Base-by-base conservation (phyloP, 352 stramenopile genomes). In the Pythium biforme region DNA sequence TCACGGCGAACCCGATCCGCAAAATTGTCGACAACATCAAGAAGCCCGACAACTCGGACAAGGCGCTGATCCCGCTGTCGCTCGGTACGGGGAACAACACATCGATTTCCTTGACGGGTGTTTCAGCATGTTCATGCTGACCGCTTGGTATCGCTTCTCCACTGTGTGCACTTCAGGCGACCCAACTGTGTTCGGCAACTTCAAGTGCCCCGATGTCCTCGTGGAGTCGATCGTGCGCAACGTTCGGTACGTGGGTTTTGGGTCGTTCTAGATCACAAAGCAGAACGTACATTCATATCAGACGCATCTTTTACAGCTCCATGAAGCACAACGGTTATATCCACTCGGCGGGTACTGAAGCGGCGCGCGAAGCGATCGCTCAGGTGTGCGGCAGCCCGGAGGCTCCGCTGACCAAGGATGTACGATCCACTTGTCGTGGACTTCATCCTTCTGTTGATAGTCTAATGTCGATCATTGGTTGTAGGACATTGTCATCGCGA, bases 1-100 rank as follows among this genome's bases (percentile, higher is more conserved):
- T 80, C 25, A 88, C 73, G 53, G 60, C 77, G 23, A 99, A 99
- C 77, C 94, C 93, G 11, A 98, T 99, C 64, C 85, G 94, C 37
- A 92, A 95, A 47, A 97, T 98, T 64, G 90, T 99, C 19, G 94
- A 98, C 80, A 92, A 89, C 64, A 96, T 99, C 74, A 91, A 98
- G 74, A 94, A 91, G 41, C 86, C 84, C 15, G 68, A 87, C 53
- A 89, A 88, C 51, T 76, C 91, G 54, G 79, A 87, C 39, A 98
- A 98, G 72, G 69, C 86, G 47, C 77, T 97, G 54, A 98, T 98
- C 59, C 94, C 90, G 39, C 83, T 98, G 31, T 97, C 92, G 49
- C 81, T 98, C 49, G 93, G 79, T 89, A 61, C 17, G 86, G 9
- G 1, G 33, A 22, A 33, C 23, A 27, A 20, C n/a, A 6, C 6